Conservation (phyloP, 805 yeast species). For the Myxozyma sirexii region DNA sequence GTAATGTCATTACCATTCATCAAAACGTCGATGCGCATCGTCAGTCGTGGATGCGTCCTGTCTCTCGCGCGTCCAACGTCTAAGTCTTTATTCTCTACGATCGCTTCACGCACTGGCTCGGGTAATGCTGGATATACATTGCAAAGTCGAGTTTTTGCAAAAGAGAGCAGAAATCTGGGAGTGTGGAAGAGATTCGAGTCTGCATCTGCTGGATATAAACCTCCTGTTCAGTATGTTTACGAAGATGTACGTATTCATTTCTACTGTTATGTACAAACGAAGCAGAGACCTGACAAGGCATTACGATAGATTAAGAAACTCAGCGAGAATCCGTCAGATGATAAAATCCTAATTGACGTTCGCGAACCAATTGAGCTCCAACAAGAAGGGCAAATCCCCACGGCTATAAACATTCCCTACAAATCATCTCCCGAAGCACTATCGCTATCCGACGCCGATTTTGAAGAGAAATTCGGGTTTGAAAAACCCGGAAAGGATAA, state of each 20-base stretch:
- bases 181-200: conserved; percentile 8
- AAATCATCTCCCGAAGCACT: conserved; percentile 92
- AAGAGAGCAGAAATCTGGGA: neutral
- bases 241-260: conserved; percentile 16
- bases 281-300: neutral
- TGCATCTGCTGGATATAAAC: neutral
- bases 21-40: no score
- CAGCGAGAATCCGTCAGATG: conserved; percentile 13
- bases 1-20: no score
- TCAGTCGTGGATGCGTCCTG: no score
- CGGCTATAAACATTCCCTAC: conserved; percentile 83
- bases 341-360: conserved; percentile 70
- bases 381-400: conserved; percentile 73
- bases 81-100: no score
- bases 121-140: no score
- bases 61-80: no score
- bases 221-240: conserved; percentile 22
- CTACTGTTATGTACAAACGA: neutral
- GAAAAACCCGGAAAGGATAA: conserved; percentile 71
- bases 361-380: conserved; percentile 84
- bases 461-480: conserved; percentile 77
- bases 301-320: conserved; percentile 24
- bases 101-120: no score
- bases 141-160: no score
- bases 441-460: conserved; percentile 75